Base-by-base conservation (phyloP, 2,329 filamentous ascomycete species). In the Colletotrichum sidae region DNA sequence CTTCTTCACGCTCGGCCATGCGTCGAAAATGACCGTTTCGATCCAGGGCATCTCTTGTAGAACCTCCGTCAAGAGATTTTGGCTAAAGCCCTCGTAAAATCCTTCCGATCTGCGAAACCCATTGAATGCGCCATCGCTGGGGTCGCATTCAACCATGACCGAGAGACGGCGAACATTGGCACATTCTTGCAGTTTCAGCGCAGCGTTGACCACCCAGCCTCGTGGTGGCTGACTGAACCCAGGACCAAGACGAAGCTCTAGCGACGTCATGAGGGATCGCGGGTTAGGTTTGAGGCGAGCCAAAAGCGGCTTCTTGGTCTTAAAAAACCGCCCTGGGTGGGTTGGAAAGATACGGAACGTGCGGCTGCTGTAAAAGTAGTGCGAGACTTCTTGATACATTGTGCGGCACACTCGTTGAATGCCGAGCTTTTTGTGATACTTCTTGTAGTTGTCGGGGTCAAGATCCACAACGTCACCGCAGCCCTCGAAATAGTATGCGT, bases 61-160 rank as follows among this genome's bases (percentile, higher is more conserved):
- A 3, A 93, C 82, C 8, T 79, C 81, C 4, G 78, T 76, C 7
- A 94, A 73, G 35, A 94, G 76, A 2, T 80, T 77, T 10, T 83
- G 79, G 34, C 86, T 89, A 72, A 93, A 94, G 6, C 76, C 76
- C 65, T 92, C 91, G 72, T 92, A 94, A 68, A 91, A 93, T 1
- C 89, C 86, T 34, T 89, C 84, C 1, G 84, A 83, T 34, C 85
- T 83, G 12, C 90, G 84, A 71, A 91, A 94, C 0, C 90, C 91
- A 59, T 86, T 85, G 70, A 92, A 93, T 17, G 88, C 79, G 35
- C 81, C 83, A 70, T 90, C 85, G 56, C 88, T 91, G 0, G 92
- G 91, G 71, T 94, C 92, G 68, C 86, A 86, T 75, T 94, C 88
- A 33, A 93, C 86, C 72, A 92, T 92, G 10, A 94, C 84, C 34